These are phyloP conservation scores for Taphrina wiesneri DNA, from an alignment of 1,139 yeast genomes.

Conservation along the genomic window DNA sequence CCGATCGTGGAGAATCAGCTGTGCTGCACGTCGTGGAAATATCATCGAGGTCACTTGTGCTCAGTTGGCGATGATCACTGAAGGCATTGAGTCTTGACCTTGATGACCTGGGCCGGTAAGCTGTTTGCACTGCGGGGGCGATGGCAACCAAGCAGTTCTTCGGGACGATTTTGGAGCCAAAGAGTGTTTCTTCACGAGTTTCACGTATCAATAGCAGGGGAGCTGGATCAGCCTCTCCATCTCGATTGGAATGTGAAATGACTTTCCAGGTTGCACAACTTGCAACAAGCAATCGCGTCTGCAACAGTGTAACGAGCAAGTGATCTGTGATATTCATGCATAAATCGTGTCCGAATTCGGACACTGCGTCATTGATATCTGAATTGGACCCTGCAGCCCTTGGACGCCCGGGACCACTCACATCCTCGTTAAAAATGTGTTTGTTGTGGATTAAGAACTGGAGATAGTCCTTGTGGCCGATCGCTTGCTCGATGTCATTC, in stretches of 20 bases:
- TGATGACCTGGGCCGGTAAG: neutral
- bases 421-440: neutral
- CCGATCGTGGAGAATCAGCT: neutral
- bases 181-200: conserved; percentile 19
- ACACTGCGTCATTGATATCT: neutral
- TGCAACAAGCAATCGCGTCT: conserved; percentile 23
- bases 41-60: neutral
- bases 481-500: neutral
- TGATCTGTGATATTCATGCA: conserved; percentile 6
- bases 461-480: neutral
- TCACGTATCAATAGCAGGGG: conserved; percentile 18
- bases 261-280: conserved; percentile 3
- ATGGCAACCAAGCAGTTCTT: conserved; percentile 13
- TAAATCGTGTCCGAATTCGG: neutral
- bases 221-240: neutral
- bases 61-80: neutral
- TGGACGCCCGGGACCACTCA: neutral
- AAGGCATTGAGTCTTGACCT: neutral
- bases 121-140: neutral
- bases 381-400: neutral
- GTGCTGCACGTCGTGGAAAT: neutral
- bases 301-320: conserved; percentile 1
- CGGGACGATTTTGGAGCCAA: conserved; percentile 28
- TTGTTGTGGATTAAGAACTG: neutral
- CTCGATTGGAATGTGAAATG: neutral